Evolutionary conservation across 768 basidiomycete species (phyloP), one percentile per base, ranked within the genome.

Genomic region (Tubosaeta brunneosetosa): DNA sequence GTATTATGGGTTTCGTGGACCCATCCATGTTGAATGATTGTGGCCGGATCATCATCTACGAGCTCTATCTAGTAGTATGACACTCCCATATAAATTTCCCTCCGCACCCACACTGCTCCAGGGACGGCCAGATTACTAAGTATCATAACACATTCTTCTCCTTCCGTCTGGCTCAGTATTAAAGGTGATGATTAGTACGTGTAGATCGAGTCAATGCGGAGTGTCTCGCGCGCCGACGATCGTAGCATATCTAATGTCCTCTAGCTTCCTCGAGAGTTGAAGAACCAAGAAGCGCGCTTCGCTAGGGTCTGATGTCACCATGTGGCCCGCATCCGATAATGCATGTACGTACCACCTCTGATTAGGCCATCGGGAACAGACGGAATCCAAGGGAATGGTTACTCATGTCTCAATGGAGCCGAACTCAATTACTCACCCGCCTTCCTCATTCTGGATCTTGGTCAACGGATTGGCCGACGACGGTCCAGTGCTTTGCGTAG

Each of bases 231-330:
- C 44, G 53, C 50, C 59, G 51, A 48, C 54, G 46, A 60, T 50
- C 50, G n/a, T 37, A 45, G 49, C 42, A 51, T 33, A 37, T 49
- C 58, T 50, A 55, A 52, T 43, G 34, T 51, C 48, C 56, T 58
- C 62, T 64, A 72, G 56, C 63, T 64, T 80, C 73, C 86, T 68
- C 87, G 84, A 59, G 88, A 84, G 69, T 86, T 88, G 78, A 93
- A 93, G 73, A 93, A 93, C 91, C 91, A 93, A 52, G 91, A 93
- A 48, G 91, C 88, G 56, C 91, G 88, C 75, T 93, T 93, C 59
- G 88, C 89, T 90, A 71, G 36, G 61, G 65, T 55, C 44, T 33
- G 66, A 72, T 73, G 63, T 66, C 51, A 66, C 44, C 45, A 53
- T 57, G 48, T 47, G 37, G 52, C 47, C 50, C 58, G 62, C 41